Evolutionary conservation across 768 basidiomycete species (phyloP).

Genomic region (Rhizopogon vinicolor): DNA sequence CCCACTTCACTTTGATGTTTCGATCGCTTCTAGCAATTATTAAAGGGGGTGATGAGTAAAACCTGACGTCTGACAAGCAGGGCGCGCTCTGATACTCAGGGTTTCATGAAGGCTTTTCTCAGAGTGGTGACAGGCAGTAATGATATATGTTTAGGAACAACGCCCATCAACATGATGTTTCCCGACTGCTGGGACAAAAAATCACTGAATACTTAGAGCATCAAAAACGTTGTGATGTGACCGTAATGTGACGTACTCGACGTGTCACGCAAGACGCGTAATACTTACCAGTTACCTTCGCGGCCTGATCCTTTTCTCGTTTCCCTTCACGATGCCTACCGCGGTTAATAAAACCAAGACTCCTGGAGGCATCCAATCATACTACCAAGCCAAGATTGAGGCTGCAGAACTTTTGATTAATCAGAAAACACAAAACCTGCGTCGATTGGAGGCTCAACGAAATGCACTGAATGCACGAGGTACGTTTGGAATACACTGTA

Average conservation of each 20-base stretch:
- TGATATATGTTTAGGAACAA: background rate
- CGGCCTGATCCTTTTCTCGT: background rate
- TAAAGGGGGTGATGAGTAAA: background rate
- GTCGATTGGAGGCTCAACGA: conserved; percentile 92
- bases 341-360: conserved; percentile 30
- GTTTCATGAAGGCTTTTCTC: background rate
- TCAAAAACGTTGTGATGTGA: background rate
- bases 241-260: background rate
- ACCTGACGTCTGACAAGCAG: background rate
- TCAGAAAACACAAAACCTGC: conserved; percentile 93
- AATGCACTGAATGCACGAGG: conserved; percentile 97
- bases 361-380: conserved; percentile 75
- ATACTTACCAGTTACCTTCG: background rate
- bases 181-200: background rate
- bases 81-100: background rate
- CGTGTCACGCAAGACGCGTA: conserved; percentile 1
- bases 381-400: conserved; percentile 96
- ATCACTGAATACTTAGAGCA: background rate
- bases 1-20: background rate
- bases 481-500: conserved; percentile 26
- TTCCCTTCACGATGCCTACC: conserved; percentile 31
- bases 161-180: background rate
- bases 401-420: conserved; percentile 89
- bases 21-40: background rate
- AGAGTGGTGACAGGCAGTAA: background rate